phyloP scores from a whole-genome alignment of 805 yeast genomes.

The Komagataella phaffii region DNA sequence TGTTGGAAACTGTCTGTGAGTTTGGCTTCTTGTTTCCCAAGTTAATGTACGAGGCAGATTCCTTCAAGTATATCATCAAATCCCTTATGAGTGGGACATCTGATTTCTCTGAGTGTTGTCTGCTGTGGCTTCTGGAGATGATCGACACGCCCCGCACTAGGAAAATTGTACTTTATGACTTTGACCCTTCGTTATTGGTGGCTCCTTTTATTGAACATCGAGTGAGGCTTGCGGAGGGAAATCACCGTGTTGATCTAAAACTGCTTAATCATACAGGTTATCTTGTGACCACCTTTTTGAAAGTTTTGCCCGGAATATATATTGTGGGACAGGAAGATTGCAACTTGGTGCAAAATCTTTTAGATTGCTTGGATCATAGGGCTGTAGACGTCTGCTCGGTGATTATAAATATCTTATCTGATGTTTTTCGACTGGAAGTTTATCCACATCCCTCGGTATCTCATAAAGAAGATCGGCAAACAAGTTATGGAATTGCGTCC shows the following conservation, averaged over 20 bases:
- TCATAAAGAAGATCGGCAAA: not conserved
- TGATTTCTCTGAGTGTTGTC: conserved; percentile 26
- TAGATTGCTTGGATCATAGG: not conserved
- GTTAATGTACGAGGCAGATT: conserved; percentile 28
- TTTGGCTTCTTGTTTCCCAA: conserved; percentile 30
- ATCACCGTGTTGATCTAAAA: conserved; percentile 5
- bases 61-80: conserved; percentile 27
- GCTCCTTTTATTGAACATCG: conserved; percentile 61
- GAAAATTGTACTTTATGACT: conserved; percentile 39
- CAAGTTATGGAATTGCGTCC: not conserved
- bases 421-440: not conserved
- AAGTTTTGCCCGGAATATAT: conserved; percentile 54
- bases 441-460: not conserved
- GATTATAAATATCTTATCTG: not conserved
- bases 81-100: conserved; percentile 41
- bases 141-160: conserved; percentile 46
- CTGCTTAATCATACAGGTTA: conserved; percentile 43
- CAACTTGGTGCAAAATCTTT: not conserved
- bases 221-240: conserved; percentile 26
- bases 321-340: not conserved
- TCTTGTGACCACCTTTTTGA: conserved; percentile 45
- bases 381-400: not conserved
- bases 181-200: conserved; percentile 47
- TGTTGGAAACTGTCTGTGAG: conserved; percentile 42
- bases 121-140: conserved; percentile 37